Evolutionary conservation across 1,284 basidiomycete species (phyloP).

Genomic region (Exobasidium cylindrosporum): DNA sequence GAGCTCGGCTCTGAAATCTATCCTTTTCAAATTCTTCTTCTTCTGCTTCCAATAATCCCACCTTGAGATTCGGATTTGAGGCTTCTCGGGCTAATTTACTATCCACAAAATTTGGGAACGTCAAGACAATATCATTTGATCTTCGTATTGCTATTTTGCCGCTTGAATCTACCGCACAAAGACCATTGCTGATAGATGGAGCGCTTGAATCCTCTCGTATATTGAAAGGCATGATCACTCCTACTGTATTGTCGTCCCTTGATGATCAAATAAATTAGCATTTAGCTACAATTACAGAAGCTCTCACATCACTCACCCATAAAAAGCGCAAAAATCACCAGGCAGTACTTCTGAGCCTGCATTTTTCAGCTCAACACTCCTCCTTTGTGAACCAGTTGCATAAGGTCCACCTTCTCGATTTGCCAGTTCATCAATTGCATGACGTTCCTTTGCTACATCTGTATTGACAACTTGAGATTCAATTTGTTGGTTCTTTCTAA

Average conservation of each 20-base stretch:
- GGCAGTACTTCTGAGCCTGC: conserved; percentile 13
- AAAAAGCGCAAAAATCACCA: conserved; percentile 29
- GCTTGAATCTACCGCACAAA: conserved; percentile 24
- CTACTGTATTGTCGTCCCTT: neutral
- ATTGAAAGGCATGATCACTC: neutral
- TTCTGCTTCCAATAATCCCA: conserved; percentile 3
- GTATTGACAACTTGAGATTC: neutral
- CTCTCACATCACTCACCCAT: neutral
- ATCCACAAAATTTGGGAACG: conserved; percentile 24
- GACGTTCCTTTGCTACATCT: neutral
- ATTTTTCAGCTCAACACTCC: neutral
- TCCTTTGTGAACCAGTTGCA: neutral
- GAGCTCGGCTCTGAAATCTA: conserved; percentile 23
- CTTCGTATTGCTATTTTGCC: conserved; percentile 23
- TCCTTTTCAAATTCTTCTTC: conserved; percentile 26
- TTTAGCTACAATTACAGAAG: no score
- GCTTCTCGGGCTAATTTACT: conserved; percentile 12
- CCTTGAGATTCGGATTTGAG: neutral
- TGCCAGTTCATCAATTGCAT: neutral
- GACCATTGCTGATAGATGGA: neutral
- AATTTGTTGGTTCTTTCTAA: neutral
- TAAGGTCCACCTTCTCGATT: neutral
- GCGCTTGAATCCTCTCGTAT: neutral
- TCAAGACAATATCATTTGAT: conserved; percentile 32
- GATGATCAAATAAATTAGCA: no score